Conservation (phyloP, 352 stramenopile species). For the Phytophthora pini region DNA sequence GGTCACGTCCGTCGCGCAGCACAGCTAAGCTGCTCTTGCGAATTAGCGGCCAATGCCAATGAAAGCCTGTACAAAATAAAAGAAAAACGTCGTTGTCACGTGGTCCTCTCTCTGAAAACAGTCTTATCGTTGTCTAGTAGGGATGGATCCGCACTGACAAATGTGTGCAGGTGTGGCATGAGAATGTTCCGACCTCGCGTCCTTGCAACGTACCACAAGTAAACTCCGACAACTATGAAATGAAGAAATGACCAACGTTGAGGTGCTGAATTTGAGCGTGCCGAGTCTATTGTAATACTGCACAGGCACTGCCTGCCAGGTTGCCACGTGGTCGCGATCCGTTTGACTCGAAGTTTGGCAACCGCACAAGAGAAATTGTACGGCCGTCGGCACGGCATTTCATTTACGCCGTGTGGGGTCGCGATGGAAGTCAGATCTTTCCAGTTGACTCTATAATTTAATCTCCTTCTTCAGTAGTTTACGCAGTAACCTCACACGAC, state of each 20-base stretch:
- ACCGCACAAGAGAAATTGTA: not conserved
- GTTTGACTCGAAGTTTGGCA: too few species aligned
- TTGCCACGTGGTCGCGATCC: too few species aligned
- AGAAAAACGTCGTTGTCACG: too few species aligned
- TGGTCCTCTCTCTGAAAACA: too few species aligned
- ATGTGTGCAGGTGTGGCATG: not conserved
- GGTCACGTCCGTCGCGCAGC: constrained; percentile 41
- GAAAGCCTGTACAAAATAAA: too few species aligned
- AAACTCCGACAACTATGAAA: too few species aligned
- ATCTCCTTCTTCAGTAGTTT: not conserved
- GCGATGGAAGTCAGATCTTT: not conserved
- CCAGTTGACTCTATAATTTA: not conserved
- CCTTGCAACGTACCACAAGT: too few species aligned
- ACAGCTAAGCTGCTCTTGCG: constrained; percentile 17
- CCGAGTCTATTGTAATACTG: too few species aligned
- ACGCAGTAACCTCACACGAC: too few species aligned
- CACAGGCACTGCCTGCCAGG: too few species aligned
- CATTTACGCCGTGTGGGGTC: not conserved
- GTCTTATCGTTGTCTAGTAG: too few species aligned
- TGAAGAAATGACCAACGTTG: not conserved
- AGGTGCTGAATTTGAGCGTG: not conserved
- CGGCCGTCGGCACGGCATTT: not conserved
- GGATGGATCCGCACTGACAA: too few species aligned
- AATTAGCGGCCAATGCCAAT: not conserved
- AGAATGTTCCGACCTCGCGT: not conserved